These are phyloP conservation scores for Trichosporon ovoides DNA, from an alignment of 1,284 basidiomycete genomes.

Conservation along the genomic window DNA sequence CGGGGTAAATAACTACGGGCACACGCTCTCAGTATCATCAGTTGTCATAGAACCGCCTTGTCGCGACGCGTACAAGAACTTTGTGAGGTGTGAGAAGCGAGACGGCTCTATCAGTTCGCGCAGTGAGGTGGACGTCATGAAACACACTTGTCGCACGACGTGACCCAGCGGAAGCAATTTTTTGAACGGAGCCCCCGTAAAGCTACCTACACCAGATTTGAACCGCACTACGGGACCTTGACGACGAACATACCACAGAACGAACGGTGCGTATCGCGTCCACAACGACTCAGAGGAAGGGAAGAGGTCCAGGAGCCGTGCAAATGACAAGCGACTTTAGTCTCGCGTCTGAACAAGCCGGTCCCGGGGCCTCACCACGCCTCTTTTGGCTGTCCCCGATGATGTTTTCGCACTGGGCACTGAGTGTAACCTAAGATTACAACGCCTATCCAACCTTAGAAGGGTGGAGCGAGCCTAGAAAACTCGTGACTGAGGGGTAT, in stretches of 20 bases:
- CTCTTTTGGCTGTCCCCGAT: constrained; percentile 16
- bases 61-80: too few species aligned
- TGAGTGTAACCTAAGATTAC: constrained; percentile 44
- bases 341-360: too few species aligned
- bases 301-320: not conserved
- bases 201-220: not conserved
- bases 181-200: not conserved
- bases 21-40: not conserved
- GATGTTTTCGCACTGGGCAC: constrained; percentile 51
- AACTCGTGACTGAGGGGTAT: constrained; percentile 50
- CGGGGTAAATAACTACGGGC: too few species aligned
- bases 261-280: not conserved
- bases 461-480: constrained; percentile 52
- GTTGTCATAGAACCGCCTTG: too few species aligned
- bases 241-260: not conserved
- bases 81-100: too few species aligned
- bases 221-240: not conserved
- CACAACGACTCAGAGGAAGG: not conserved
- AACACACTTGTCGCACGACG: not conserved
- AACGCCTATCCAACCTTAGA: constrained; percentile 42
- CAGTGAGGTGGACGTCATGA: not conserved
- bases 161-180: not conserved
- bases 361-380: not conserved
- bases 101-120: too few species aligned
- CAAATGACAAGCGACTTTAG: not conserved